phyloP scores from a whole-genome alignment of 2,329 filamentous ascomycete genomes.

The Colletotrichum camelliae region DNA sequence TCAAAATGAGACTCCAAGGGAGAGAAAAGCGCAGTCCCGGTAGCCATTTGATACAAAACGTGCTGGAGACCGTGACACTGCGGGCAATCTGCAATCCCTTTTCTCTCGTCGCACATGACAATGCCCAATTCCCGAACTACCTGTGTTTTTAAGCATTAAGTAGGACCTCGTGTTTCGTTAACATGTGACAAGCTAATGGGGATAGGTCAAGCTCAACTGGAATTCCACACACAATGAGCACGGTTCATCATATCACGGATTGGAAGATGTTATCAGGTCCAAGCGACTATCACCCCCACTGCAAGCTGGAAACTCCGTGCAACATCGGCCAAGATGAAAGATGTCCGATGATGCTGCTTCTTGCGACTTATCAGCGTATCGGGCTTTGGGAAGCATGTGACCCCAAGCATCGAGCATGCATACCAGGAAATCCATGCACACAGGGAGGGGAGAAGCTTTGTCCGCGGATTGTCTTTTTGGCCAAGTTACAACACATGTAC shows the following conservation, averaged over 20 bases:
- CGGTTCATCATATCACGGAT: background rate
- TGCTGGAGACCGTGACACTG: background rate
- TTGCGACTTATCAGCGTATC: background rate
- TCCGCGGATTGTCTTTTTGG: background rate
- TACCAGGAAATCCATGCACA: background rate
- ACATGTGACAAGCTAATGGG: background rate
- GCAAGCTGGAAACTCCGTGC: background rate
- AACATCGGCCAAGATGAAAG: background rate
- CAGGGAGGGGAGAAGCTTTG: background rate
- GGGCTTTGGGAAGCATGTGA: background rate
- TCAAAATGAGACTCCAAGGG: background rate
- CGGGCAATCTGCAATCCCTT: background rate
- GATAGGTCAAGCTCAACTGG: background rate
- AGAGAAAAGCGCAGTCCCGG: background rate
- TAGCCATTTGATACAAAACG: background rate
- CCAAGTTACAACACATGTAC: background rate
- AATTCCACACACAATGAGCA: background rate
- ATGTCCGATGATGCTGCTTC: background rate
- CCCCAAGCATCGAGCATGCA: background rate
- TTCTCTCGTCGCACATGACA: background rate
- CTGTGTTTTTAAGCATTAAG: background rate
- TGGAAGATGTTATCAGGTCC: background rate
- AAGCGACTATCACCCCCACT: background rate
- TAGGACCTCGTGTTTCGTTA: background rate
- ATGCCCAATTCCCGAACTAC: background rate